Conservation (phyloP, 148 eudicot species). For the Camellia sinensis region DNA sequence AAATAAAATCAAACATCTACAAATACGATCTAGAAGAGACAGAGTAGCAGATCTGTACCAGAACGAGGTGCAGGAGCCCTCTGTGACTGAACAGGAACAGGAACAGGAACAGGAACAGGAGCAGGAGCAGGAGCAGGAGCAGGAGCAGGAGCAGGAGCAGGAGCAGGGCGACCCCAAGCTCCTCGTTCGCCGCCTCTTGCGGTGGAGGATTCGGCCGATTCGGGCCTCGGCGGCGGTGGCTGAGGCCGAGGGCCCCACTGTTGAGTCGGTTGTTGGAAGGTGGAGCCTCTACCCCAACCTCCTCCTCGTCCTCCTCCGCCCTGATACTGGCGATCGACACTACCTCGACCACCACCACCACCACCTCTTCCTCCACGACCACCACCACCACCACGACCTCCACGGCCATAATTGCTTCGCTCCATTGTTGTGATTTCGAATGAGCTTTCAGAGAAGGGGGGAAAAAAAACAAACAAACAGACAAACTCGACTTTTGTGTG, state of each 20-base stretch:
- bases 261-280: neutral
- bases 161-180: neutral
- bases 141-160: no score
- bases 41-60: neutral
- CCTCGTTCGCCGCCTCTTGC: conserved; percentile 1
- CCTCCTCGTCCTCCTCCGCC: conserved; percentile 1
- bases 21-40: neutral
- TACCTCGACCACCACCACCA: neutral
- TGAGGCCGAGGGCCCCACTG: conserved; percentile 5
- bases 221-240: no score
- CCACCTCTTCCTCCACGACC: neutral
- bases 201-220: no score
- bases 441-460: no score
- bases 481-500: no score
- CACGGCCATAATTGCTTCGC: neutral
- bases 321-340: conserved; percentile 2
- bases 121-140: neutral
- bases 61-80: neutral
- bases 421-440: neutral
- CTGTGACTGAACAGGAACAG: neutral
- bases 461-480: no score
- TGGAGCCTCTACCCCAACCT: no score
- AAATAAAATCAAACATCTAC: no score
- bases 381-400: neutral
- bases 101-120: neutral